Evolutionary conservation across 345 rosid species (phyloP).

Genomic region (Salix arbutifolia): DNA sequence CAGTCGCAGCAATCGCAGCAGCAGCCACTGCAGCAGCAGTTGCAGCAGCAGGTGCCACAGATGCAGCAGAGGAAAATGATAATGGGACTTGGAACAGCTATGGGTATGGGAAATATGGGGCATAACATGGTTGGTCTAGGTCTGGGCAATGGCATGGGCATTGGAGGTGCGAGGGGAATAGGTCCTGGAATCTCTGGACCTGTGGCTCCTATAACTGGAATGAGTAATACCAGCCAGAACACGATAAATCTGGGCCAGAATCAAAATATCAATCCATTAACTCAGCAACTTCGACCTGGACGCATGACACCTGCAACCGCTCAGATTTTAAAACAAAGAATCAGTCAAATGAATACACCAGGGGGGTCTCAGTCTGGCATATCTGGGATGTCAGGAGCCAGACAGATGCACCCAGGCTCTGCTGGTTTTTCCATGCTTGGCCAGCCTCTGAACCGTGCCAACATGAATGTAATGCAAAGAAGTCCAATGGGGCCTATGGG

Average conservation of each 20-base stretch:
- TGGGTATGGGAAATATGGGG: slow-evolving; percentile 62
- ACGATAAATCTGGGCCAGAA: slow-evolving; percentile 51
- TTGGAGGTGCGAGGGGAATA: slow-evolving; percentile 66
- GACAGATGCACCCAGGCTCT: slow-evolving; percentile 63
- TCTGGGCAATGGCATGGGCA: slow-evolving; percentile 50
- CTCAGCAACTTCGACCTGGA: slow-evolving; percentile 58
- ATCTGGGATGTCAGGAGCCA: slow-evolving; percentile 56
- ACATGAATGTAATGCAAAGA: slow-evolving; percentile 57
- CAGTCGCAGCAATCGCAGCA: slow-evolving; percentile 37
- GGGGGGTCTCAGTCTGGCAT: slow-evolving; percentile 63
- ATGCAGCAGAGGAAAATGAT: slow-evolving; percentile 56
- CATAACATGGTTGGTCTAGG: slow-evolving; percentile 58
- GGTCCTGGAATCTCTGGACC: slow-evolving; percentile 70
- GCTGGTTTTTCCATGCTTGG: slow-evolving; percentile 60
- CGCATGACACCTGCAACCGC: slow-evolving; percentile 35
- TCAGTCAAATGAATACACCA: slow-evolving; percentile 38
- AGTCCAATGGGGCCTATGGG: slow-evolving; percentile 69
- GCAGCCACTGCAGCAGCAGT: slow-evolving; percentile 21
- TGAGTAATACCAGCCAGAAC: slow-evolving; percentile 61
- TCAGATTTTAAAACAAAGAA: slow-evolving; percentile 26
- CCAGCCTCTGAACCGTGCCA: slow-evolving; percentile 52
- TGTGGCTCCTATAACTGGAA: slow-evolving; percentile 55
- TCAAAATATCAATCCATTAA: slow-evolving; percentile 45
- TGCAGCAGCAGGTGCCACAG: slow-evolving; percentile 38
- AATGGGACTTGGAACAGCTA: slow-evolving; percentile 63